Percentiles rank a stretch among this genome's conserved stretches.
Conservation (phyloP, 1,139 yeast species). For the Pneumocystis oryctolagi region DNA sequence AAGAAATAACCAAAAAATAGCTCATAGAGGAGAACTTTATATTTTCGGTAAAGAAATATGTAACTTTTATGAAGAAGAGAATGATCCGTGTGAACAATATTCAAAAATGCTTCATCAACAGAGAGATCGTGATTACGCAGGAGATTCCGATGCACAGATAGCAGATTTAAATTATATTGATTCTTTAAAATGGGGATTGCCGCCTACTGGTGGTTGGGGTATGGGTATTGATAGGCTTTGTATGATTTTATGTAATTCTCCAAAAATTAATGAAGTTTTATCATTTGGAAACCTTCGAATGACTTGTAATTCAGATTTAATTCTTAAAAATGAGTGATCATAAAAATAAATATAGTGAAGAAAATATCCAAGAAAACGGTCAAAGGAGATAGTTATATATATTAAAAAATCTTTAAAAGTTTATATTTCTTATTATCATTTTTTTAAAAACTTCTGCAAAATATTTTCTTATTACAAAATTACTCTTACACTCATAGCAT, state of each 20-base stretch:
- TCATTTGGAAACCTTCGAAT: constrained; percentile 43
- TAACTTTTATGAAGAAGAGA: constrained; percentile 95
- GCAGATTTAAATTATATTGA: constrained; percentile 62
- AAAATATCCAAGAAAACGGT: neutral
- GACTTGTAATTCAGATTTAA: neutral
- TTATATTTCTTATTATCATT: too few species aligned
- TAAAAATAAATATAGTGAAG: too few species aligned
- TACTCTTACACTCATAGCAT: too few species aligned
- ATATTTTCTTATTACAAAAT: too few species aligned
- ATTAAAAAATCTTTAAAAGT: too few species aligned
- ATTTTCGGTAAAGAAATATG: constrained; percentile 68
- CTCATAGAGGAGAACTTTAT: constrained; percentile 70
- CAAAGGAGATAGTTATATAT: too few species aligned
- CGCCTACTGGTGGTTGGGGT: constrained; percentile 99
- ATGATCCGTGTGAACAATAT: constrained; percentile 71
- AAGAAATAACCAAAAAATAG: constrained; percentile 30
- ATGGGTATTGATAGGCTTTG: constrained; percentile 79
- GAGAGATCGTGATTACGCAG: constrained; percentile 73
- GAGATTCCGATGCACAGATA: constrained; percentile 48
- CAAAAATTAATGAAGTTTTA: constrained; percentile 64
- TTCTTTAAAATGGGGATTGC: constrained; percentile 81
- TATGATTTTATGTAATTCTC: constrained; percentile 54
- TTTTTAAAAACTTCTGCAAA: too few species aligned
- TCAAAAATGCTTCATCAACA: constrained; percentile 97
- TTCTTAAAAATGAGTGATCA: neutral